Conservation (phyloP, 2,329 filamentous ascomycete species). For the Pseudogymnoascus sp. region DNA sequence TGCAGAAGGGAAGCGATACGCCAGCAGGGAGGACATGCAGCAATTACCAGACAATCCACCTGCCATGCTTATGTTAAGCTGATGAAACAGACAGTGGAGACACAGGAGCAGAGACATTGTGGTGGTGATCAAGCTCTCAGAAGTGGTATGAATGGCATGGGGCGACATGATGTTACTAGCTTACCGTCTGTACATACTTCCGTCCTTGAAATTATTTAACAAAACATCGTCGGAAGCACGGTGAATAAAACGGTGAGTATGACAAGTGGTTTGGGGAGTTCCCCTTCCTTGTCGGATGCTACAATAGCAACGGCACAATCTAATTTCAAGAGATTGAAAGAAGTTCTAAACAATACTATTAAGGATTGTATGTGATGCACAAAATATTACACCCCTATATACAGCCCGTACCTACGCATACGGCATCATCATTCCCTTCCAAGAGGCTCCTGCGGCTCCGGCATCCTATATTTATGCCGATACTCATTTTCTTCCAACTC, state of each 20-base stretch:
- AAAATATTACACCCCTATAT: neutral
- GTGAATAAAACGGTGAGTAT: neutral
- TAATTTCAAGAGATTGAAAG: neutral
- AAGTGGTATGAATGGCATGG: neutral
- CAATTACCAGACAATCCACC: constrained; percentile 46
- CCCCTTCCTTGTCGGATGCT: neutral
- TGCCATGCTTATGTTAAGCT: constrained; percentile 24
- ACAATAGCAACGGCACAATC: neutral
- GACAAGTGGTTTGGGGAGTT: neutral
- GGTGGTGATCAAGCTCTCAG: neutral
- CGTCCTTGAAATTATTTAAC: neutral
- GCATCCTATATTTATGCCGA: neutral
- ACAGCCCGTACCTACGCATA: neutral
- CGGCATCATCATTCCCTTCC: neutral
- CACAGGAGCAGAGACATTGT: neutral
- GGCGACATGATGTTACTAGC: neutral
- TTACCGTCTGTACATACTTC: neutral
- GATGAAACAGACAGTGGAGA: neutral
- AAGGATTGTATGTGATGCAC: neutral
- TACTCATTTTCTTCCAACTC: neutral
- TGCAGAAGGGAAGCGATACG: constrained; percentile 43
- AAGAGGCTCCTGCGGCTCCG: neutral
- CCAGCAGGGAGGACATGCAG: constrained; percentile 42
- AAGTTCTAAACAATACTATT: neutral
- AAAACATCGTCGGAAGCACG: neutral